These are phyloP conservation scores for Zygnema cylindricum DNA, from an alignment of 139 green algal species.

Conservation along the genomic window DNA sequence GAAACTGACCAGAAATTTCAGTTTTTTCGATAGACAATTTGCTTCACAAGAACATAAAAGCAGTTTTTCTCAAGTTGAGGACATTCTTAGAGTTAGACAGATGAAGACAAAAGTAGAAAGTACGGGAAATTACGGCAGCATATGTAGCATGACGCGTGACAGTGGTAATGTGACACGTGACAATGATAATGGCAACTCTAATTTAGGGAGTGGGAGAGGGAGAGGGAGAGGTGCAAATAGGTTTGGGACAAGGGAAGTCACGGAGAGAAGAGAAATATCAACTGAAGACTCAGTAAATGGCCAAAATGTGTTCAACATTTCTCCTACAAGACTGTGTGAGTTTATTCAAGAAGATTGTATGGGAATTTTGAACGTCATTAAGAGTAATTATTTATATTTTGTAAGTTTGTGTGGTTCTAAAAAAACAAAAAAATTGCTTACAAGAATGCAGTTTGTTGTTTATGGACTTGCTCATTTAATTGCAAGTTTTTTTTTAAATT, in stretches of 20 bases:
- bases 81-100: background rate
- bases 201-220: background rate
- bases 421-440: too few species aligned
- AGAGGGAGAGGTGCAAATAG: background rate
- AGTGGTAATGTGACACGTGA: too few species aligned
- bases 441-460: too few species aligned
- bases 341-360: background rate
- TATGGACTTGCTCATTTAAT: too few species aligned
- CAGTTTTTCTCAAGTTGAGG: background rate
- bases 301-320: too few species aligned
- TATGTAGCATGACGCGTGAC: too few species aligned
- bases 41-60: background rate
- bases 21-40: conserved; percentile 10
- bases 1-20: too few species aligned
- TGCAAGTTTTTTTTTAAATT: too few species aligned
- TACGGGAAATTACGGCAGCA: background rate
- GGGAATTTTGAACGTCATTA: too few species aligned
- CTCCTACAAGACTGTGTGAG: background rate
- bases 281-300: too few species aligned
- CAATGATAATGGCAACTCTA: background rate
- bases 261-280: background rate
- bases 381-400: too few species aligned
- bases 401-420: too few species aligned
- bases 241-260: background rate
- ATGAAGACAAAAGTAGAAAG: background rate